Conservation (phyloP, 805 yeast genomes). For the Kluyveromyces wickerhamii region DNA sequence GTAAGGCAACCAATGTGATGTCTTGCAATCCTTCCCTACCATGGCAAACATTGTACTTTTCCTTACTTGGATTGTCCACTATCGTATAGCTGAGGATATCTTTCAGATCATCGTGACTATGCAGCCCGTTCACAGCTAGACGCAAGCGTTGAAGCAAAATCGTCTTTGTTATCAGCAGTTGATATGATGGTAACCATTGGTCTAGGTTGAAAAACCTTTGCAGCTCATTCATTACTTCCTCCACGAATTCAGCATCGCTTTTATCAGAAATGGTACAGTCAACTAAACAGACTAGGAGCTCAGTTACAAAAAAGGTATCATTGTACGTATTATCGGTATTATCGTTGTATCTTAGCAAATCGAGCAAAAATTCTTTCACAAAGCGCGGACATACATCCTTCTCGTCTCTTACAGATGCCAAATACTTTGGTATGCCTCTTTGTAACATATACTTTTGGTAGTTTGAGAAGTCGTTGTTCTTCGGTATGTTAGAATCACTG, state of each 20-base stretch:
- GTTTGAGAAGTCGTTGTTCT: constrained; percentile 73
- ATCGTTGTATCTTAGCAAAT: constrained; percentile 73
- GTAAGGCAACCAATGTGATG: constrained; percentile 60
- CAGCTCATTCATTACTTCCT: constrained; percentile 54
- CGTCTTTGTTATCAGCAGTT: constrained; percentile 35
- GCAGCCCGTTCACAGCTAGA: constrained; percentile 49
- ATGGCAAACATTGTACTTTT: constrained; percentile 15
- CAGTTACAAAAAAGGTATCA: constrained; percentile 60
- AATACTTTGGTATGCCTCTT: constrained; percentile 55
- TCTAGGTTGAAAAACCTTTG: constrained; percentile 73
- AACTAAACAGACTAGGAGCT: constrained; percentile 49
- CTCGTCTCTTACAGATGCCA: constrained; percentile 54
- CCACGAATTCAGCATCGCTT: constrained; percentile 33
- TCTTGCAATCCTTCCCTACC: constrained; percentile 32
- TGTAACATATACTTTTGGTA: constrained; percentile 62
- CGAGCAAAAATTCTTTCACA: constrained; percentile 56
- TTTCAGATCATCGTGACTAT: constrained; percentile 38
- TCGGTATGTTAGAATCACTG: constrained; percentile 55
- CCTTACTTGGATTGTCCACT: constrained; percentile 29
- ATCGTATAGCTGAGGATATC: constrained; percentile 50
- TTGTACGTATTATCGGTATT: constrained; percentile 70
- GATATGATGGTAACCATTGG: constrained; percentile 75
- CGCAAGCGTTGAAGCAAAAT: constrained; percentile 54
- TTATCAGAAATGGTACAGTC: constrained; percentile 30
- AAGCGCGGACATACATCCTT: constrained; percentile 54